These are phyloP conservation scores for Panaeolus papilionaceus DNA, from an alignment of 768 basidiomycete genomes.

Conservation along the genomic window DNA sequence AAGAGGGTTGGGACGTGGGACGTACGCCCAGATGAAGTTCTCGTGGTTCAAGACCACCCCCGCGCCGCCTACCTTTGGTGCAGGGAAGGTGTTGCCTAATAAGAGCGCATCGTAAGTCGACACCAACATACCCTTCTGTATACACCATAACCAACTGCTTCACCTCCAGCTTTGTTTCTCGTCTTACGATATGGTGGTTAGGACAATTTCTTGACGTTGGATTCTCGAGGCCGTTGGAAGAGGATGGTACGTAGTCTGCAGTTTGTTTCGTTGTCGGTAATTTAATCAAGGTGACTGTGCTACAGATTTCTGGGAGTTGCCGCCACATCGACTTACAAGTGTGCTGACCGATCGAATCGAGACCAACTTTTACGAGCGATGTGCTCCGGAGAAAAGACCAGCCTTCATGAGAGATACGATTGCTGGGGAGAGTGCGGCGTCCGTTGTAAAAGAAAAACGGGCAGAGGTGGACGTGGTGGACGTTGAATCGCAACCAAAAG, in stretches of 20 bases:
- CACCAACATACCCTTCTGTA: not conserved
- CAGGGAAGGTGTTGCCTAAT: conserved; percentile 54
- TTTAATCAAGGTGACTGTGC: not conserved
- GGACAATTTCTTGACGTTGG: conserved; percentile 60
- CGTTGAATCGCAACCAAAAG: not conserved
- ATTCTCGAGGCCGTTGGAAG: conserved; percentile 60
- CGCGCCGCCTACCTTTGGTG: conserved; percentile 56
- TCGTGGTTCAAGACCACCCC: conserved; percentile 43
- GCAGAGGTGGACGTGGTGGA: conserved; percentile 13
- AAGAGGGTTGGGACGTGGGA: not conserved
- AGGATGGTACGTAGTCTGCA: conserved; percentile 50
- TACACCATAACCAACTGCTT: not conserved
- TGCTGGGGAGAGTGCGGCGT: not conserved
- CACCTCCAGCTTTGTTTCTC: conserved; percentile 47
- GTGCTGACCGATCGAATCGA: conserved; percentile 50
- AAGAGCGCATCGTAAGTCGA: conserved; percentile 40
- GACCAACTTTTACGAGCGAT: conserved; percentile 53
- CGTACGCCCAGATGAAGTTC: not conserved
- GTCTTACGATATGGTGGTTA: conserved; percentile 59
- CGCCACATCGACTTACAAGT: conserved; percentile 41
- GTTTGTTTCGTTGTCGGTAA: not conserved
- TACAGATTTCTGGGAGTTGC: conserved; percentile 62
- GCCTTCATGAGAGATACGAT: conserved; percentile 32
- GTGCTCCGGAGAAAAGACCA: conserved; percentile 55
- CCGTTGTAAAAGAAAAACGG: conserved; percentile 5